These are phyloP conservation scores for Linum usitatissimum DNA, from an alignment of 345 rosid genomes.

Conservation along the genomic window DNA sequence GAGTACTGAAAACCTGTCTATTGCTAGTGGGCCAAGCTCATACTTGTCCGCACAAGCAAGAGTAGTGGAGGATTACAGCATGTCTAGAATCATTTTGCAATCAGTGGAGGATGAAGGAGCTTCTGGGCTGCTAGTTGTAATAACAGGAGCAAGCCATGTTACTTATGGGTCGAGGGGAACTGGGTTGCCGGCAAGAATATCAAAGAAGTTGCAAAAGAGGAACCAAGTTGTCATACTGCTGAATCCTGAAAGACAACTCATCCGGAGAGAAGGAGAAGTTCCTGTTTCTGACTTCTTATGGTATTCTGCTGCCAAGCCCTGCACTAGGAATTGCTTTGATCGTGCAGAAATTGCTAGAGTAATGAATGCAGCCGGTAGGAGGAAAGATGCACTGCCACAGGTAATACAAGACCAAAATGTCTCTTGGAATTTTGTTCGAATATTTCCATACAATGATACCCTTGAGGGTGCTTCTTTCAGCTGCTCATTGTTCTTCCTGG, in stretches of 20 bases:
- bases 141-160: slow-evolving; percentile 77
- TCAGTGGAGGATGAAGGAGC: slow-evolving; percentile 52
- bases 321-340: slow-evolving; percentile 86
- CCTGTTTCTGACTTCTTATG: slow-evolving; percentile 86
- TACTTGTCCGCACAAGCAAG: slow-evolving; percentile 78
- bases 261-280: slow-evolving; percentile 77
- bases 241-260: slow-evolving; percentile 80
- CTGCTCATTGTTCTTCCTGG: not conserved
- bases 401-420: slow-evolving; percentile 18
- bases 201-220: slow-evolving; percentile 72
- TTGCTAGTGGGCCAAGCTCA: slow-evolving; percentile 79
- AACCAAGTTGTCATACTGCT: slow-evolving; percentile 74
- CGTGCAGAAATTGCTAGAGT: slow-evolving; percentile 93
- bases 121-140: slow-evolving; percentile 56
- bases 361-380: slow-evolving; percentile 93
- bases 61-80: slow-evolving; percentile 75
- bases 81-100: slow-evolving; percentile 62
- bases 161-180: slow-evolving; percentile 71
- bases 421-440: not conserved
- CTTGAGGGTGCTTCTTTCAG: not conserved
- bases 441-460: not conserved
- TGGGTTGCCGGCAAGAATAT: slow-evolving; percentile 75
- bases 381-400: slow-evolving; percentile 79
- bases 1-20: slow-evolving; percentile 38
- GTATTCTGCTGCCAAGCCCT: slow-evolving; percentile 93